Conservation (phyloP, 495 filamentous ascomycete species). For the Sporormia fimetaria region DNA sequence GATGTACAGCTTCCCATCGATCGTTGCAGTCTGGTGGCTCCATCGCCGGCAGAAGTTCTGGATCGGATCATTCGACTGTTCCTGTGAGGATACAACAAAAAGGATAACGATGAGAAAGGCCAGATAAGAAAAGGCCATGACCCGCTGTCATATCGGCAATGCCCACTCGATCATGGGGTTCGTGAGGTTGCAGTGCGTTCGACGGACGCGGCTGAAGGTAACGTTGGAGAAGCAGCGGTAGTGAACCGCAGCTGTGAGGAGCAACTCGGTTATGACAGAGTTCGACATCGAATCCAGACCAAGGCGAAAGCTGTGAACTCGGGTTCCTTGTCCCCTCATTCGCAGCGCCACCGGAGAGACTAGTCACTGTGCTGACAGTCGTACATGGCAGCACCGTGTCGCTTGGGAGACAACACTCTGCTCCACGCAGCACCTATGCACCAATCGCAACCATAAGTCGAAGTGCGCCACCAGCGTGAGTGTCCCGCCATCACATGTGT, state of each 20-base stretch:
- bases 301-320: constrained; percentile 8
- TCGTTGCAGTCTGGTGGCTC: constrained; percentile 40
- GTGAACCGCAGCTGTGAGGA: constrained; percentile 5
- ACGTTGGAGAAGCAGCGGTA: constrained; percentile 5
- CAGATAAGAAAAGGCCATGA: constrained; percentile 16
- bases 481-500: too few relatives aligned
- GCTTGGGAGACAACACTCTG: constrained; percentile 6
- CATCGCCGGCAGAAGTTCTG: constrained; percentile 43
- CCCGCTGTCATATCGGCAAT: constrained; percentile 8
- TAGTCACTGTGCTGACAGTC: constrained; percentile 19
- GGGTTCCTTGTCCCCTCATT: constrained; percentile 13
- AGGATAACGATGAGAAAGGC: constrained; percentile 19
- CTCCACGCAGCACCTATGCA: too few relatives aligned
- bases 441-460: constrained; percentile 8
- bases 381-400: constrained; percentile 13
- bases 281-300: constrained; percentile 6
- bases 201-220: not conserved
- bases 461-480: too few relatives aligned
- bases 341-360: constrained; percentile 7
- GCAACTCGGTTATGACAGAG: constrained; percentile 14
- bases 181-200: constrained; percentile 1
- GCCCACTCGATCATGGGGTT: constrained; percentile 6
- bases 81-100: constrained; percentile 17
- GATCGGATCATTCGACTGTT: constrained; percentile 32
- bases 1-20: constrained; percentile 42